A percentile compares a stretch with the other conserved stretches of the same genome.
Evolutionary conservation across 2,329 filamentous ascomycete species (phyloP).

Genomic region (Ploettnerulaceae sp.): DNA sequence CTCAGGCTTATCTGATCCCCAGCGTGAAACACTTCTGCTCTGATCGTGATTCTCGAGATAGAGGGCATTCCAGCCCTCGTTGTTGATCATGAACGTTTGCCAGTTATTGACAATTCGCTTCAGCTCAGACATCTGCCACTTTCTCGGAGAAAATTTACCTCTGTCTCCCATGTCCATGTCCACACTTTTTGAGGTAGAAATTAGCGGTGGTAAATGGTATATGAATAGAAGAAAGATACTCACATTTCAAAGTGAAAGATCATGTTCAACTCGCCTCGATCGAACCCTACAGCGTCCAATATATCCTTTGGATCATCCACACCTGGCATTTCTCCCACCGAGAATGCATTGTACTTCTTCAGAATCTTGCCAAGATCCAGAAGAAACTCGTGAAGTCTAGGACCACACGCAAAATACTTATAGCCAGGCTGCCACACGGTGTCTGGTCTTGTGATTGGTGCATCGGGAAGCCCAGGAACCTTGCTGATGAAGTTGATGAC

Average conservation of each 20-base stretch:
- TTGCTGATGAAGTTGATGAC: conserved; percentile 66
- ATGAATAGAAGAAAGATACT: too few relatives aligned
- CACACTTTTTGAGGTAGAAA: conserved; percentile 35
- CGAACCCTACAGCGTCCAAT: conserved; percentile 48
- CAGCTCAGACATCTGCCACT: conserved; percentile 35
- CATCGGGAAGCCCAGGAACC: conserved; percentile 51
- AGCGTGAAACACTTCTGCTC: conserved; percentile 46
- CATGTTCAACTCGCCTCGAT: conserved; percentile 61
- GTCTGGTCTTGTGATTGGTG: conserved; percentile 39
- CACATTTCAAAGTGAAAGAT: conserved; percentile 69
- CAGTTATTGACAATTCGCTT: conserved; percentile 45
- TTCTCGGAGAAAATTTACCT: conserved; percentile 44
- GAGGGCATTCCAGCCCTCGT: conserved; percentile 52
- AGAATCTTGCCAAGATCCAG: conserved; percentile 44
- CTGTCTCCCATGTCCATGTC: conserved; percentile 44
- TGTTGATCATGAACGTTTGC: conserved; percentile 47
- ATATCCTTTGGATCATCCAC: conserved; percentile 44
- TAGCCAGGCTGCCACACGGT: conserved; percentile 41
- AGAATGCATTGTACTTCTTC: conserved; percentile 45
- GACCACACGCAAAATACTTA: conserved; percentile 37
- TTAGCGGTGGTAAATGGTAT: not conserved
- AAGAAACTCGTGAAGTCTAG: conserved; percentile 51
- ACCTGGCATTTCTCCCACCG: conserved; percentile 47
- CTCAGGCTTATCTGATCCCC: conserved; percentile 39
- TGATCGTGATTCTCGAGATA: conserved; percentile 58